Evolutionary conservation across 2,329 filamentous ascomycete species (phyloP), one percentile per base, ranked within the genome.

Genomic region (Lachnellula suecica): DNA sequence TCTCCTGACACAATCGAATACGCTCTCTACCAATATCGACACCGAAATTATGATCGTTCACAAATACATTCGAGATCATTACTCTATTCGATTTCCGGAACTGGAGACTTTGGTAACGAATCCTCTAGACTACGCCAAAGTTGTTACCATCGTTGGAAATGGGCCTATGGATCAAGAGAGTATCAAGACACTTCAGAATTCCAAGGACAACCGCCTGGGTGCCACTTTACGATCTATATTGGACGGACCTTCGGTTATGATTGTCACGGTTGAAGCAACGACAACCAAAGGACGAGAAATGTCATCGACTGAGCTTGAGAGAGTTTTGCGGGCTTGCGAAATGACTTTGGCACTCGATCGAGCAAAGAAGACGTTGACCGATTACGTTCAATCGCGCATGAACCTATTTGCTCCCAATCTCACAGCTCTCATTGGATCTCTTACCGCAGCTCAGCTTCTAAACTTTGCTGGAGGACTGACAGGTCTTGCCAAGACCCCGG

Each of bases 311-410:
- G 91, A 96, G 69, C 78, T 97, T 5, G 78, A 85, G 45, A 79
- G 82, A 23, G 86, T 97, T 19, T 74, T 87, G 24, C 79, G 82
- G 47, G 93, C 91, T 8, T 97, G 92, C 71, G 84, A 91, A 59
- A 94, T 95, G 83, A 87, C 90, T 9, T 78, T 97, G n/a, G 81
- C 85, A 34, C 83, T 99, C 9, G 91, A 97, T 68, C 85, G 81
- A 59, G 91, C 93, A 24, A 97, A 97, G 71, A 87, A 82, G 56
- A 88, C 85, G 1, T 79, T 99, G 49, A 96, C 90, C 2, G 88
- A 94, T 68, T 99, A 96, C 66, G 94, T 99, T 15, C 90, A 97
- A 72, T 97, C 93, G 31, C 89, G 94, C 56, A 97, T 99, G 90
- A 94, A 88, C 61, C 79, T 96, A 29, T 97, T 97, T 67, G 94